Evolutionary conservation across 2,329 filamentous ascomycete genomes (phyloP), one percentile per base, ranked within the genome.

Genomic region (Fusarium napiforme): DNA sequence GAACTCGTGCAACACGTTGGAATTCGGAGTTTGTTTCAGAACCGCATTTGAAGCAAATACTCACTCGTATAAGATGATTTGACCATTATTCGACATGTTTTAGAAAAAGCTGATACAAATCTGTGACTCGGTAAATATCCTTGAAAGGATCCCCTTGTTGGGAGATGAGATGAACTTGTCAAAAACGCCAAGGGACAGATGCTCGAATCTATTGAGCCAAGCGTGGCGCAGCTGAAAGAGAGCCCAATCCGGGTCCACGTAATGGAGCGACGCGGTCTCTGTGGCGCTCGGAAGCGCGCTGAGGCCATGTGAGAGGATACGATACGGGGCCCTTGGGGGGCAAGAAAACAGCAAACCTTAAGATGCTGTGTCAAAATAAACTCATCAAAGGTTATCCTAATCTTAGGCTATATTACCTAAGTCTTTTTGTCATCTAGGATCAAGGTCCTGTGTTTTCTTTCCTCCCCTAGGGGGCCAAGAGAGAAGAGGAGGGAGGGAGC

Each of bases 221-320:
- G 78, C 50, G 79, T 81, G 81, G 81, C 81, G 80, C 81, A 82
- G 81, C 73, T 42, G 36, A 30, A 42, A 26, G 46, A 30, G 65
- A 50, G 42, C 23, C 74, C 67, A 75, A 76, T 77, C 64, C 53
- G 32, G 32, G 46, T 71, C 76, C 77, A 70, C 78, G 78, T 78
- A 76, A 75, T 77, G 69, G 55, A 46, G 34, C 60, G 60, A 75
- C 69, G 74, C 73, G 71, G 68, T 62, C 53, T 67, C 36, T 78
- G 77, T 78, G 77, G 77, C 77, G 74, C 58, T 46, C 58, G 23
- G 30, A 18, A 28, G 18, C 30, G n/a, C 55, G 40, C 43, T 62
- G 59, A 55, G 75, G 50, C 69, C 72, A 78, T 77, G 74, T 77
- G 75, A 78, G 76, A 36, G 32, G 18, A 21, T 36, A 26, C 32